Evolutionary conservation across 1,139 yeast genomes (phyloP), one percentile per base, ranked within the genome.

Genomic region (Citeromyces hawaiiensis): DNA sequence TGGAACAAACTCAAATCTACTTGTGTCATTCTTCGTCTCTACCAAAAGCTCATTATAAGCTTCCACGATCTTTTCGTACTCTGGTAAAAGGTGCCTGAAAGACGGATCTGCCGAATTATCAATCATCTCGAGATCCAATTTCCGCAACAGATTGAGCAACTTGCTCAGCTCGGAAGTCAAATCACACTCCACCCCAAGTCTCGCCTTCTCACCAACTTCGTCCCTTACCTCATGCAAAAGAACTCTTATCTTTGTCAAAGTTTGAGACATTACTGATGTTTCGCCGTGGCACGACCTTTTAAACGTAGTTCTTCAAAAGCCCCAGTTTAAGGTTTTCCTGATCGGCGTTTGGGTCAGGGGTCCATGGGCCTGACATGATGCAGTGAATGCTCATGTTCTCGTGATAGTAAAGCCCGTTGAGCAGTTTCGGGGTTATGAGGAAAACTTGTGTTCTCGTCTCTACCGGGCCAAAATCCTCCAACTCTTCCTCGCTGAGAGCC

Each of bases 371-470:
- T 1, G 96, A 87, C 63, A 78, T 80, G 40, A 91, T 87, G 61
- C 95, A 83, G 56, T 85, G 94, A 6, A 91, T 75, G 47, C 79
- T 74, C 96, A 91, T 86, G 44, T 75, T 76, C 14, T 75, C 76
- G 48, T 85, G 86, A 55, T 87, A 88, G 47, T 76, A 73, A 41
- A 91, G 63, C 34, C 83, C 81, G 0, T 94, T 79, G 44, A 93
- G 64, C 43, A 91, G 64, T 55, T 91, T 91, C 1, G 99, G 99
- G 0, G 98, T 91, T 35, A 91, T 86, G 54, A 91, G 66, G 53
- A 91, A 87, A 57, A 88, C 91, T 54, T 88, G 96, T 3, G 78
- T 70, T 9, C 27, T 23, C 3, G 27, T 11, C 27, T 23, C 27
- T 23, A 23, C 27, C 11, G 9, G 11, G 27, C 27, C 10, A 76